phyloP scores from a whole-genome alignment of 2,329 filamentous ascomycete genomes.

The Drechslerella dactyloides region DNA sequence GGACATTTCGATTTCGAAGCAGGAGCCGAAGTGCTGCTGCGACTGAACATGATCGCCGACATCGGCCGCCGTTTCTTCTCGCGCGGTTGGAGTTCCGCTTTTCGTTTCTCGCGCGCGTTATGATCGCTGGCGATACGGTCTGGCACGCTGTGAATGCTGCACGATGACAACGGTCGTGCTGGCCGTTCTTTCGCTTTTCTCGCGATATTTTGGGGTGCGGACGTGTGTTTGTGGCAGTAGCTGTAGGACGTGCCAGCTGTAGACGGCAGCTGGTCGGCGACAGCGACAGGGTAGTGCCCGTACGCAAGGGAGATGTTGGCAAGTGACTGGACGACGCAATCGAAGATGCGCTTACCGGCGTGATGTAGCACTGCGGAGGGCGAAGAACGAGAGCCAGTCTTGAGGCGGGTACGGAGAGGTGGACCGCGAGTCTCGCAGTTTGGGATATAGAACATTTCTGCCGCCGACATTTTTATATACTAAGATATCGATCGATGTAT shows the following conservation, averaged over 20 bases:
- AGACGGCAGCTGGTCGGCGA: no score
- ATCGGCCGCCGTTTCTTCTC: slow-evolving; percentile 22
- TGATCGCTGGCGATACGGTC: slow-evolving; percentile 34
- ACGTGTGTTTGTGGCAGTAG: no score
- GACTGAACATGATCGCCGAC: slow-evolving; percentile 26
- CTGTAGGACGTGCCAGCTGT: neutral
- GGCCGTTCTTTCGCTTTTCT: slow-evolving; percentile 1
- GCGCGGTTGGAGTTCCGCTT: slow-evolving; percentile 7
- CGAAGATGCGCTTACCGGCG: slow-evolving; percentile 43
- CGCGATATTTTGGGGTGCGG: no score
- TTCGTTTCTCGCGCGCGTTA: slow-evolving; percentile 29
- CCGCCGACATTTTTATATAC: slow-evolving; percentile 9
- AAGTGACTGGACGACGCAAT: slow-evolving; percentile 41
- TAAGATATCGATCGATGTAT: no score
- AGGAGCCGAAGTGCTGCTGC: neutral
- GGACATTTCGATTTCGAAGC: neutral
- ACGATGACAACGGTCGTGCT: slow-evolving; percentile 1
- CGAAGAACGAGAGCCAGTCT: slow-evolving; percentile 20
- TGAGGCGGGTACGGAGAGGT: slow-evolving; percentile 14
- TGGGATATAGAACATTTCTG: slow-evolving; percentile 34
- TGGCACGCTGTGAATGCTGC: slow-evolving; percentile 22
- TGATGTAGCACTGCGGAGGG: slow-evolving; percentile 20
- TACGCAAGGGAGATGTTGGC: slow-evolving; percentile 43
- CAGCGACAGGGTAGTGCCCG: slow-evolving; percentile 35
- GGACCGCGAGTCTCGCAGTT: slow-evolving; percentile 15